Base-by-base conservation (phyloP, 2,329 filamentous ascomycete species). In the Fusarium marasasianum region DNA sequence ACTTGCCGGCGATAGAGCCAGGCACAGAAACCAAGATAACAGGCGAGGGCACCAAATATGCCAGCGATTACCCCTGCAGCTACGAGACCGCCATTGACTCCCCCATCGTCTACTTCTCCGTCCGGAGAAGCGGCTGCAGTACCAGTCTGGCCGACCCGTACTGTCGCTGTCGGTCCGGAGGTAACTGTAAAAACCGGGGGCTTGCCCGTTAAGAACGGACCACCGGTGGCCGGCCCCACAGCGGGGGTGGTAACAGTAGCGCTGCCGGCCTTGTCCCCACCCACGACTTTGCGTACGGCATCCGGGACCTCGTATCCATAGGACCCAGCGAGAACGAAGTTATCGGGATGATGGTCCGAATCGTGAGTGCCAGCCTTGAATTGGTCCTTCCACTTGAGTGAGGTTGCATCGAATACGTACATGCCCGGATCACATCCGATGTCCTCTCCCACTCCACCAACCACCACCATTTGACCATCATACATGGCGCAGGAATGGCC, bases 1-100 rank as follows among this genome's bases (percentile, higher is more conserved):
- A 94, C 87, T 80, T 93, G 92, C 55, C 91, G 91, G 35, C 92
- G 87, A 84, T 94, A 94, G 13, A 95, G 84, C 89, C 91, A 94
- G 24, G 89, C 87, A 81, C 91, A 93, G 84, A 92, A 94, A 51
- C 90, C 91, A 18, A 93, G 87, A 79, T 93, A 94, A 4, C 84
- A 83, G 5, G 91, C 91, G 1, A 90, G 77, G 24, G 92, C 76
- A 54, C 89, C 89, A 9, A 93, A 86, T 8, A 91, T 78, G n/a
- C 91, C 92, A 1, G 93, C 92, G 38, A 94, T 84, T 26, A 91
- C 82, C 33, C 85, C 84, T 4, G 86, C 85, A 22, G 84, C 84
- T 57, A 88, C 85, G 20, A 86, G 83, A 1, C 84, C 85, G 0
- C 81, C 79, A 37, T 81, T 83, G 18, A 79, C 78, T n/a, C 66